Evolutionary conservation across 345 rosid species (phyloP).

Genomic region (Combretum micranthum): DNA sequence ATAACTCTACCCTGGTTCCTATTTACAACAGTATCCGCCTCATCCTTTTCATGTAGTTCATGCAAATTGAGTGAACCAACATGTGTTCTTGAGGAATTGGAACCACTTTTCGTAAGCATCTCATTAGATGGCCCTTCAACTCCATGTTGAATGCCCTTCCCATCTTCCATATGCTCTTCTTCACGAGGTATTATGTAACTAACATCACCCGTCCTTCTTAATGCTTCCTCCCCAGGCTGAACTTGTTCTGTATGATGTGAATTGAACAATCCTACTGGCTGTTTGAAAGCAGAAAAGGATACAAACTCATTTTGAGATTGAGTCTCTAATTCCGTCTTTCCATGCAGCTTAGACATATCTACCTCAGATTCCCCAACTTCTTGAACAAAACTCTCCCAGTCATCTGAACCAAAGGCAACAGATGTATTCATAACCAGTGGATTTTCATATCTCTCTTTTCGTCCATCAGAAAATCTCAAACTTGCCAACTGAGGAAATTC

Average conservation of each 20-base stretch:
- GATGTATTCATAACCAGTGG: slow-evolving; percentile 64
- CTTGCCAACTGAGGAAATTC: slow-evolving; percentile 20
- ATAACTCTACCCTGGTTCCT: slow-evolving; percentile 23
- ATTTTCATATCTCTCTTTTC: slow-evolving; percentile 30
- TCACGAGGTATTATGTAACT: too few species aligned
- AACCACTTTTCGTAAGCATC: slow-evolving; percentile 12
- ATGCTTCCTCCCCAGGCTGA: too few species aligned
- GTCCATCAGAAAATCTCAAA: slow-evolving; percentile 12
- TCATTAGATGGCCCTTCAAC: slow-evolving; percentile 22
- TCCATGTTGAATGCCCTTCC: slow-evolving; percentile 11
- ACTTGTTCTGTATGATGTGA: slow-evolving; percentile 15
- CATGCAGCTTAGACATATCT: slow-evolving; percentile 25
- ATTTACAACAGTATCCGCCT: slow-evolving; percentile 20
- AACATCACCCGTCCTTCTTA: too few species aligned
- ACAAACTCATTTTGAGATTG: slow-evolving; percentile 19
- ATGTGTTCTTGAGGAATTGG: slow-evolving; percentile 9
- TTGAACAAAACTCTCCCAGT: slow-evolving; percentile 87
- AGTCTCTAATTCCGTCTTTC: slow-evolving; percentile 17
- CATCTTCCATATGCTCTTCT: too few species aligned
- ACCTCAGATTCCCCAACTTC: slow-evolving; percentile 35
- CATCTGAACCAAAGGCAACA: slow-evolving; percentile 78
- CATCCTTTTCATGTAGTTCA: slow-evolving; percentile 14
- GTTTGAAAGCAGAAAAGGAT: slow-evolving; percentile 12
- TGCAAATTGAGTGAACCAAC: slow-evolving; percentile 16
- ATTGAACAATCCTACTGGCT: slow-evolving; percentile 7